Conservation (phyloP, 345 rosid species). For the Laguncularia racemosa region DNA sequence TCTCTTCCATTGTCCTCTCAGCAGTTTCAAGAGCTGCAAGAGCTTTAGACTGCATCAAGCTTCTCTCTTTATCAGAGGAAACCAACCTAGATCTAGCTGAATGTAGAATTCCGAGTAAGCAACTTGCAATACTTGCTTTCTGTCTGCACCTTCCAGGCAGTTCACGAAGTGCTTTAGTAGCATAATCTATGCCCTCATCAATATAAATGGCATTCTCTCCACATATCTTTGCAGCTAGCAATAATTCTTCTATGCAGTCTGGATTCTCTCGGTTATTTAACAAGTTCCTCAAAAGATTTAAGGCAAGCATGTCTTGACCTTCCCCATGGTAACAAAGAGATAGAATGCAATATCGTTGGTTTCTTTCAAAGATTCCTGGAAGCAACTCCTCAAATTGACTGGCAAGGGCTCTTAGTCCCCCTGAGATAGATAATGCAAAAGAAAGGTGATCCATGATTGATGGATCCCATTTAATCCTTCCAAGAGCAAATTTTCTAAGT, state of each 20-base stretch:
- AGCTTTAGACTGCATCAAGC: constrained; percentile 33
- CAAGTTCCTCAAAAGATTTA: constrained; percentile 51
- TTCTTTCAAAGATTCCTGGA: constrained; percentile 36
- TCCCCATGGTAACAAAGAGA: constrained; percentile 56
- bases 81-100: constrained; percentile 36
- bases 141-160: constrained; percentile 23
- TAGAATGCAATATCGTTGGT: constrained; percentile 32
- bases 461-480: constrained; percentile 50
- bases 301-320: constrained; percentile 49
- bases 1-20: constrained; percentile 30
- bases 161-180: constrained; percentile 30
- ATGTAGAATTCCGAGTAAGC: constrained; percentile 38
- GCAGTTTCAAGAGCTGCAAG: constrained; percentile 47
- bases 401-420: constrained; percentile 45
- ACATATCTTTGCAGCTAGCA: constrained; percentile 64
- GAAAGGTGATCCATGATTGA: constrained; percentile 65
- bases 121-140: constrained; percentile 38
- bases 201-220: constrained; percentile 30
- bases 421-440: constrained; percentile 54
- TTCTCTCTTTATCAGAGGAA: constrained; percentile 34
- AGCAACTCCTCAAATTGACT: constrained; percentile 47
- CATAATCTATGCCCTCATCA: constrained; percentile 45
- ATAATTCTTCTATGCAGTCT: constrained; percentile 28
- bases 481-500: constrained; percentile 37
- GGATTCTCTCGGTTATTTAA: constrained; percentile 38